phyloP scores from a whole-genome alignment of 352 stramenopile species.

The Globisporangium mamillatum region DNA sequence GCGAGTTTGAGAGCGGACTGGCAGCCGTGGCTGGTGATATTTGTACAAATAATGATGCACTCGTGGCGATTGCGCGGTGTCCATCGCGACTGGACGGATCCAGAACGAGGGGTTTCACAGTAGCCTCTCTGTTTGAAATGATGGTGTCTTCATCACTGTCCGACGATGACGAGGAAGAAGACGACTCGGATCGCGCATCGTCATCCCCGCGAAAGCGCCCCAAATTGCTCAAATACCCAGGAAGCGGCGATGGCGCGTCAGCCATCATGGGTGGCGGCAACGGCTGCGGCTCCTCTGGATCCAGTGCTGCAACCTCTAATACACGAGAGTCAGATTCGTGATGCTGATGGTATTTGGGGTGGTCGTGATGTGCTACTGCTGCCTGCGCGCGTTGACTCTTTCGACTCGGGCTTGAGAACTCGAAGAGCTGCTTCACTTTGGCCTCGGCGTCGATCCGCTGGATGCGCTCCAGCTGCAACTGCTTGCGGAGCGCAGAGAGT shows the following conservation, averaged over 20 bases:
- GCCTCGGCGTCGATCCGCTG: slow-evolving; percentile 67
- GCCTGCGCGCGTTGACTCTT: slow-evolving; percentile 8
- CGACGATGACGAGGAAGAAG: slow-evolving; percentile 34
- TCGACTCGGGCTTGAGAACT: slow-evolving; percentile 14
- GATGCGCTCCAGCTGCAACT: slow-evolving; percentile 66
- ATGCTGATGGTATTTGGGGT: neutral
- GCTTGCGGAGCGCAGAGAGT: slow-evolving; percentile 68
- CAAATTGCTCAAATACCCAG: slow-evolving; percentile 35
- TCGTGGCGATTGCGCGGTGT: neutral
- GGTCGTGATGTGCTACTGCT: neutral
- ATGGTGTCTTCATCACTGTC: slow-evolving; percentile 17
- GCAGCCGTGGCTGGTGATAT: neutral
- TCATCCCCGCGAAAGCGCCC: neutral
- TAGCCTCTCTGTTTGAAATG: neutral
- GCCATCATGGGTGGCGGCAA: slow-evolving; percentile 43
- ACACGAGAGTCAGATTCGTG: neutral
- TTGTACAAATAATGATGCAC: neutral
- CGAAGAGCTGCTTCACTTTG: slow-evolving; percentile 55
- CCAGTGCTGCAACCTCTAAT: neutral
- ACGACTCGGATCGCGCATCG: slow-evolving; percentile 13
- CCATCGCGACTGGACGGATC: neutral
- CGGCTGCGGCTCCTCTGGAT: slow-evolving; percentile 40
- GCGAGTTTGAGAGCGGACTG: slow-evolving; percentile 13
- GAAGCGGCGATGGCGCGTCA: slow-evolving; percentile 30
- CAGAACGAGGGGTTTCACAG: neutral